Percentiles rank a stretch among this genome's conserved stretches.
Evolutionary conservation across 208 protist genomes (phyloP).

Genomic region (Trypanosoma theileri): DNA sequence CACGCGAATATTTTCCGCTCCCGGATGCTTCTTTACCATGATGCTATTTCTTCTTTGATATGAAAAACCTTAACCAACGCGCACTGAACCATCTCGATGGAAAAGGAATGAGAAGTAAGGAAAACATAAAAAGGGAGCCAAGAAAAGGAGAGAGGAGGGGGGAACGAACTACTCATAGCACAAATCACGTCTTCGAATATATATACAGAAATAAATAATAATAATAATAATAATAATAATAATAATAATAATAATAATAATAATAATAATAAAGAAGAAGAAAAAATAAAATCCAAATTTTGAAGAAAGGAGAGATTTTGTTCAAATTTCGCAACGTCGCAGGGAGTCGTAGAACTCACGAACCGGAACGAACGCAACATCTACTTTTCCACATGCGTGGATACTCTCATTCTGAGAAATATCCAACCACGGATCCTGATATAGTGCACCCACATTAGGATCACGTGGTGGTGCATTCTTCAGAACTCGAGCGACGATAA

Average conservation of each 20-base stretch:
- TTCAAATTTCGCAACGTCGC: conserved; percentile 64
- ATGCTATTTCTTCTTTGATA: not conserved
- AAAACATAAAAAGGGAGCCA: conserved; percentile 22
- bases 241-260: conserved; percentile 19
- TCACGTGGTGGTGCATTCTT: conserved; percentile 59
- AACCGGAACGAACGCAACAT: conserved; percentile 80
- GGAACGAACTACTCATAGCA: not conserved
- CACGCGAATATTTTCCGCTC: conserved; percentile 90
- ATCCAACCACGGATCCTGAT: conserved; percentile 78
- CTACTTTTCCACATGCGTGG: conserved; percentile 45
- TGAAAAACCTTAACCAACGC: not conserved
- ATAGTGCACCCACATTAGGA: conserved; percentile 38
- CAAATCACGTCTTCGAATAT: conserved; percentile 13
- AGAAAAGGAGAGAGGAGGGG: conserved; percentile 15
- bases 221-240: conserved; percentile 20
- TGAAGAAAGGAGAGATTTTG: conserved; percentile 9
- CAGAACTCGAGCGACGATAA: conserved; percentile 72
- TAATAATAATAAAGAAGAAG: not conserved
- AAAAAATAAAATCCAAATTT: not conserved
- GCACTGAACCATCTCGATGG: not conserved
- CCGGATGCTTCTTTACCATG: conserved; percentile 74
- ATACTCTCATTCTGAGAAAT: conserved; percentile 68
- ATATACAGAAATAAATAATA: conserved; percentile 21
- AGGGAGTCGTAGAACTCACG: conserved; percentile 74
- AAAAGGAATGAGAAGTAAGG: not conserved